phyloP scores from a whole-genome alignment of 306 rosid species.

The Senna siamea region DNA sequence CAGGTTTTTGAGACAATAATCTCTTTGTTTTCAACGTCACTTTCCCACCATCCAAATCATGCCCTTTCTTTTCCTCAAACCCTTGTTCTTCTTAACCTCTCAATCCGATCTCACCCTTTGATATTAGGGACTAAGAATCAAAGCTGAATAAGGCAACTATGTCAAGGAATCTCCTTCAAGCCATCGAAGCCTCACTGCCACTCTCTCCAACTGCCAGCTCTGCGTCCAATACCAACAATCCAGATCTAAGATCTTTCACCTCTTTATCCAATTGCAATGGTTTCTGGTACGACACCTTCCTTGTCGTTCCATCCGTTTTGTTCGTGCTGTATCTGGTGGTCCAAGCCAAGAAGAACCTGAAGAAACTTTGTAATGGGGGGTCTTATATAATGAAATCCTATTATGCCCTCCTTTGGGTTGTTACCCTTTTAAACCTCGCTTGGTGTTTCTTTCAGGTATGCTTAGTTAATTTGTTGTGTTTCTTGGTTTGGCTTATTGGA shows the following conservation, averaged over 20 bases:
- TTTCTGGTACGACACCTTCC: slow-evolving; percentile 48
- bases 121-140: neutral
- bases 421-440: slow-evolving; percentile 59
- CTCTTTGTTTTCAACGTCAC: neutral
- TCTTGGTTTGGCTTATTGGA: neutral
- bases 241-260: neutral
- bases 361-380: slow-evolving; percentile 50
- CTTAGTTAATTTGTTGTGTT: neutral
- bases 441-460: slow-evolving; percentile 73
- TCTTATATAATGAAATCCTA: slow-evolving; percentile 57
- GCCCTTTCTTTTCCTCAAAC: neutral
- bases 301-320: slow-evolving; percentile 56
- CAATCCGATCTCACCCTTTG: slow-evolving; percentile 21
- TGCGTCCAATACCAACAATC: slow-evolving; percentile 16
- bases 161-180: slow-evolving; percentile 12
- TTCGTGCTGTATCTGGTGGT: slow-evolving; percentile 56
- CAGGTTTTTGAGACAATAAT: neutral
- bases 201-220: slow-evolving; percentile 25
- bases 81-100: neutral
- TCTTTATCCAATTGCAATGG: slow-evolving; percentile 49
- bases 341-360: slow-evolving; percentile 63
- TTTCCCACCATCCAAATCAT: slow-evolving; percentile 12
- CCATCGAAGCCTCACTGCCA: slow-evolving; percentile 34
- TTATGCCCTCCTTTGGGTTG: slow-evolving; percentile 72
- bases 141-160: slow-evolving; percentile 17